These are phyloP conservation scores for Pseudoturritis turrita DNA, from an alignment of 345 rosid genomes.

Conservation along the genomic window DNA sequence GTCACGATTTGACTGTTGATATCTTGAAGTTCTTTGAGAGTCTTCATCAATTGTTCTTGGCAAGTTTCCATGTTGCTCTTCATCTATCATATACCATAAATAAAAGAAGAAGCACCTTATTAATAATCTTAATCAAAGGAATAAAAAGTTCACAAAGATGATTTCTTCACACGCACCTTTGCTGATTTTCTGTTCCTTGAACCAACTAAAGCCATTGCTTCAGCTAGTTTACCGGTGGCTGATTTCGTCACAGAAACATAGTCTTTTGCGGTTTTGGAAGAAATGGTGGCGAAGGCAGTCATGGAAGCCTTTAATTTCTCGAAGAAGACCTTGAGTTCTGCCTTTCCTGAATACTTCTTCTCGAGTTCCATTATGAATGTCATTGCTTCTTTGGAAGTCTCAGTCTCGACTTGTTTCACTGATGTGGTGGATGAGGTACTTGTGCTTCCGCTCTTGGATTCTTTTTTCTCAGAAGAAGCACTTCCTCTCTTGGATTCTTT, in stretches of 20 bases:
- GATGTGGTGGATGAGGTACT: neutral
- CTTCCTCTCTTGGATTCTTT: too few species aligned
- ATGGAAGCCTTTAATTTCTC: slow-evolving; percentile 26
- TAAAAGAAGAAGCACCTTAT: neutral
- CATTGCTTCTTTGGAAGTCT: slow-evolving; percentile 23
- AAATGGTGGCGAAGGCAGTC: neutral
- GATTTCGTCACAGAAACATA: neutral
- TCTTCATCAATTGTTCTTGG: neutral
- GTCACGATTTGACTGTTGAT: slow-evolving; percentile 17
- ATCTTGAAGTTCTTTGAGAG: slow-evolving; percentile 14
- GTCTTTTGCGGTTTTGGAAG: slow-evolving; percentile 9
- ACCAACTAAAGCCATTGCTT: slow-evolving; percentile 19
- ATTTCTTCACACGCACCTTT: slow-evolving; percentile 10
- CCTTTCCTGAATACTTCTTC: slow-evolving; percentile 9
- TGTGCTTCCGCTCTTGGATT: neutral
- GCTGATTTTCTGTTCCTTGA: slow-evolving; percentile 13
- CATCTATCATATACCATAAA: slow-evolving; percentile 4
- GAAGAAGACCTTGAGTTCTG: slow-evolving; percentile 26
- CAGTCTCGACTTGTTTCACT: slow-evolving; percentile 12
- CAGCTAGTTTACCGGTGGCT: slow-evolving; percentile 8
- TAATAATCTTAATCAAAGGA: neutral
- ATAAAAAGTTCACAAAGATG: neutral
- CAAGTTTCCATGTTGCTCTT: slow-evolving; percentile 22
- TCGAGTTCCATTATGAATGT: slow-evolving; percentile 27
- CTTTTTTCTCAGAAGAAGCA: neutral